phyloP scores from a whole-genome alignment of 805 yeast genomes.

The Candida saitoana region DNA sequence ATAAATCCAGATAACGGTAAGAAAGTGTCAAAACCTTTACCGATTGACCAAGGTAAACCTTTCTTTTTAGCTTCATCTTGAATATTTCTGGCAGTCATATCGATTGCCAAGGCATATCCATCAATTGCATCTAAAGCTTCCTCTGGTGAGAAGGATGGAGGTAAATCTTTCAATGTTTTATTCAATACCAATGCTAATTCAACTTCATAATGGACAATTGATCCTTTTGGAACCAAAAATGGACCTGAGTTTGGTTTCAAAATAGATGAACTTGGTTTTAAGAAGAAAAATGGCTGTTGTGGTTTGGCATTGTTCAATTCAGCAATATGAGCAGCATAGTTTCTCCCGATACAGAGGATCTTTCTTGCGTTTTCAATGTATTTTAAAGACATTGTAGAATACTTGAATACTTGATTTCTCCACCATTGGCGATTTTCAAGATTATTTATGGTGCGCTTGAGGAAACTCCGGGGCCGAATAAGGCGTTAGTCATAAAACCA shows the following conservation, averaged over 20 bases:
- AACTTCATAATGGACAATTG: slow-evolving; percentile 89
- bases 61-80: slow-evolving; percentile 91
- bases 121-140: slow-evolving; percentile 76
- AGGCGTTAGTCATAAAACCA: no score
- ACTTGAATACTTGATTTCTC: neutral
- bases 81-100: slow-evolving; percentile 92
- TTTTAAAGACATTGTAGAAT: slow-evolving; percentile 38
- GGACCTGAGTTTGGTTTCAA: slow-evolving; percentile 63
- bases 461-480: slow-evolving; percentile 3
- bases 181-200: slow-evolving; percentile 81
- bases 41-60: slow-evolving; percentile 95
- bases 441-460: neutral
- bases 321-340: slow-evolving; percentile 92
- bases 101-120: slow-evolving; percentile 88
- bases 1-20: slow-evolving; percentile 79
- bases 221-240: slow-evolving; percentile 75
- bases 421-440: neutral
- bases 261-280: slow-evolving; percentile 82
- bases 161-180: slow-evolving; percentile 56
- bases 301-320: slow-evolving; percentile 85
- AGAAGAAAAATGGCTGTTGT: slow-evolving; percentile 82
- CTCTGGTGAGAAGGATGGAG: slow-evolving; percentile 52
- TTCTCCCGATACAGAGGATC: slow-evolving; percentile 92
- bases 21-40: slow-evolving; percentile 95
- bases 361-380: slow-evolving; percentile 67